Percentiles rank a stretch among this genome's conserved stretches.
Evolutionary conservation across 2,329 filamentous ascomycete species (phyloP).

Genomic region (Arthrocladium fulminans): DNA sequence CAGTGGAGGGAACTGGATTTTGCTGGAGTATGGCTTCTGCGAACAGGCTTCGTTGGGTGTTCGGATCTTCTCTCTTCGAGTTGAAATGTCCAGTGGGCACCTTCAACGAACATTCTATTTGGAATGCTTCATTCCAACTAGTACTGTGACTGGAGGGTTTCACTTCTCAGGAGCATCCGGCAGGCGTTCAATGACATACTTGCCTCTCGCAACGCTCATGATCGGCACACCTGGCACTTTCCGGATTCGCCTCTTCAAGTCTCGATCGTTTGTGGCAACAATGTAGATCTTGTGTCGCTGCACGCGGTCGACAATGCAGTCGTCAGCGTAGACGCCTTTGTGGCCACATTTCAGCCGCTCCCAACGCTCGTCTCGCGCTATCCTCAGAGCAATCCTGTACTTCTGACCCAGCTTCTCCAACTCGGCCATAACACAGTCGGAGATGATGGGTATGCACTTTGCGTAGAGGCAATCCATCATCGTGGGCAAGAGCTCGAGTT

Average conservation of each 20-base stretch:
- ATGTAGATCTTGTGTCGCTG: conserved; percentile 69
- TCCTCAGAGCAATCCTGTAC: conserved; percentile 75
- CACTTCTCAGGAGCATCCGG: conserved; percentile 69
- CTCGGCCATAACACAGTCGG: conserved; percentile 72
- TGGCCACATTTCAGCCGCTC: conserved; percentile 81
- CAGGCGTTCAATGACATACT: conserved; percentile 88
- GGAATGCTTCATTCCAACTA: not conserved
- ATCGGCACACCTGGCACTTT: conserved; percentile 66
- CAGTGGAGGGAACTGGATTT: not conserved
- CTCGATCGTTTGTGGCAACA: conserved; percentile 61
- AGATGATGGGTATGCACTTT: conserved; percentile 82
- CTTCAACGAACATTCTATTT: too few relatives aligned
- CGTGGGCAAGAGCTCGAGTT: conserved; percentile 75
- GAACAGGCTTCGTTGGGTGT: too few relatives aligned
- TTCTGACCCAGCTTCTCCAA: conserved; percentile 82
- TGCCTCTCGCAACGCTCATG: conserved; percentile 74
- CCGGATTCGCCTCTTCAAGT: conserved; percentile 70
- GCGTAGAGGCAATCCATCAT: conserved; percentile 94
- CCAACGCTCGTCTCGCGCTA: conserved; percentile 84
- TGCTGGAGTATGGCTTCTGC: too few relatives aligned
- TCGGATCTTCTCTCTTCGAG: too few relatives aligned
- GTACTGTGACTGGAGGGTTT: not conserved
- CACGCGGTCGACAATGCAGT: conserved; percentile 68
- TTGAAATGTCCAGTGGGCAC: too few relatives aligned
- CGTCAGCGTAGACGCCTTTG: conserved; percentile 79